A percentile compares a stretch with the other conserved stretches of the same genome.
Conservation (phyloP, 345 rosid species). For the Melaleuca alternifolia region DNA sequence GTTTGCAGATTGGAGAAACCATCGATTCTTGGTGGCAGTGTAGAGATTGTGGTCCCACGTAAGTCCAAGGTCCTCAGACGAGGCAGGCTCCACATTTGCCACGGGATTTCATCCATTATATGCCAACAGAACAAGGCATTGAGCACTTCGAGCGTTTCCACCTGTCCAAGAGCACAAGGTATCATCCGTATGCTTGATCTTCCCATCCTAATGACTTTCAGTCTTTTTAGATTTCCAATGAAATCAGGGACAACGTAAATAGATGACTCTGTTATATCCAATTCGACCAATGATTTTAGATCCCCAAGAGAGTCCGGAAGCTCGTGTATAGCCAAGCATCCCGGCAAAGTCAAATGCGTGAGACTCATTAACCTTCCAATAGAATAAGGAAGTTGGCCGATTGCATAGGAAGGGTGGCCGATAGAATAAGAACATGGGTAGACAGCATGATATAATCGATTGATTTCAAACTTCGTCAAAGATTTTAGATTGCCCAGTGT, state of each 20-base stretch:
- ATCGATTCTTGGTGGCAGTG: neutral
- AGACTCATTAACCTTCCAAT: neutral
- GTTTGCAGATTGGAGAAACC: neutral
- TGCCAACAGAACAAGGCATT: neutral
- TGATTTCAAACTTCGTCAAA: neutral
- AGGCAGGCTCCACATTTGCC: neutral
- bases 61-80: neutral
- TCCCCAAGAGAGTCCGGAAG: neutral
- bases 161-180: neutral
- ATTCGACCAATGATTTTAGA: neutral
- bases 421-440: too few relatives aligned
- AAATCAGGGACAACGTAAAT: neutral
- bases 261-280: neutral
- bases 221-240: neutral
- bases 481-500: neutral
- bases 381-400: neutral
- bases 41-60: neutral
- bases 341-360: neutral
- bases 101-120: neutral
- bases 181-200: neutral
- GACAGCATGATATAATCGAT: fast-evolving
- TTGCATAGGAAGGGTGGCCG: too few relatives aligned
- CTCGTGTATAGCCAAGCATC: neutral
- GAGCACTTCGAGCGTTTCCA: neutral
- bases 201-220: neutral